phyloP scores from a whole-genome alignment of 352 stramenopile species.

The Pythium rishiriense region DNA sequence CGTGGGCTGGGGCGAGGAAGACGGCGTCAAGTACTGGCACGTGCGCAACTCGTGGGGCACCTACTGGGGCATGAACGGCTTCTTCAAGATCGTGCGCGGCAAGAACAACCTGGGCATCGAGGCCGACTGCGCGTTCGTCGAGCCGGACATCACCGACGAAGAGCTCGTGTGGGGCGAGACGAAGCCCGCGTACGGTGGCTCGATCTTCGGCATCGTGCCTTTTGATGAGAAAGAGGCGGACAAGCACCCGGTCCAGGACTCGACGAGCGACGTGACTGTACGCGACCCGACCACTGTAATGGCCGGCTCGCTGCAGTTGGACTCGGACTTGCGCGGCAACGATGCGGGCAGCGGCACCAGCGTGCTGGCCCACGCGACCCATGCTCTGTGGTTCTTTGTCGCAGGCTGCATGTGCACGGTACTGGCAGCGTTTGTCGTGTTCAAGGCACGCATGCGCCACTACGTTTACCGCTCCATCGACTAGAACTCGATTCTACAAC shows the following conservation, averaged over 20 bases:
- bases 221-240: slow-evolving; percentile 72
- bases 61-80: slow-evolving; percentile 96
- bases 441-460: slow-evolving; percentile 46
- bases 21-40: slow-evolving; percentile 96
- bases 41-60: slow-evolving; percentile 95
- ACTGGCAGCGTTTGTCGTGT: slow-evolving; percentile 40
- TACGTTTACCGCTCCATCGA: slow-evolving; percentile 64
- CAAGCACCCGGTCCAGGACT: slow-evolving; percentile 88
- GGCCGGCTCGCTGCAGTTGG: background rate
- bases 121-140: slow-evolving; percentile 84
- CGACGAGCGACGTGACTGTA: slow-evolving; percentile 72
- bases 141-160: slow-evolving; percentile 82
- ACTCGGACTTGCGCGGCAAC: slow-evolving; percentile 22
- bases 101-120: slow-evolving; percentile 94
- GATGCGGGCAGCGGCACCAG: slow-evolving; percentile 1
- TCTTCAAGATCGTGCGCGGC: slow-evolving; percentile 93
- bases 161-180: slow-evolving; percentile 80
- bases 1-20: slow-evolving; percentile 92
- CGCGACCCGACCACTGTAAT: slow-evolving; percentile 3
- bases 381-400: slow-evolving; percentile 59
- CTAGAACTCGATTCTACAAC: slow-evolving; percentile 12
- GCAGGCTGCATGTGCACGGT: slow-evolving; percentile 58
- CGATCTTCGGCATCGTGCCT: slow-evolving; percentile 75
- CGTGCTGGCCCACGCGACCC: slow-evolving; percentile 24
- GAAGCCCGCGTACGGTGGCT: slow-evolving; percentile 70